phyloP scores from a whole-genome alignment of 148 eudicot genomes.

The Dysphania ambrosioides region DNA sequence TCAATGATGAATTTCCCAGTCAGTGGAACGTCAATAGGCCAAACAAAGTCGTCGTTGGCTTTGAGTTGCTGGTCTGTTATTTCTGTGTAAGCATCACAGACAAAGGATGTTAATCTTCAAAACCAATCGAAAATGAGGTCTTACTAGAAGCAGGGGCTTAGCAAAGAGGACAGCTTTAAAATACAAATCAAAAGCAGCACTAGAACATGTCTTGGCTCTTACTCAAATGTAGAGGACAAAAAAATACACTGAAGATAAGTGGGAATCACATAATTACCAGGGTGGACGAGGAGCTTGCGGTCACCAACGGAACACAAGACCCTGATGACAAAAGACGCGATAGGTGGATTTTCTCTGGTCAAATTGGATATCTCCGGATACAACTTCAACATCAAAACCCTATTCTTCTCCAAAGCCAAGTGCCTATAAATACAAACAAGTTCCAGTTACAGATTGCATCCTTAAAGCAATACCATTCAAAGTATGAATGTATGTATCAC shows the following conservation, averaged over 20 bases:
- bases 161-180: too few species aligned
- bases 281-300: slow-evolving; percentile 71
- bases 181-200: too few species aligned
- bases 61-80: slow-evolving; percentile 67
- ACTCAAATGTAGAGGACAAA: too few species aligned
- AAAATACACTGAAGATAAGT: too few species aligned
- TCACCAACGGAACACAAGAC: slow-evolving; percentile 50
- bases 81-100: slow-evolving; percentile 38
- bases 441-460: too few species aligned
- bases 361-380: slow-evolving; percentile 67
- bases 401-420: slow-evolving; percentile 72
- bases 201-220: too few species aligned
- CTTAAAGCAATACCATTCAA: too few species aligned
- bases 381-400: slow-evolving; percentile 55
- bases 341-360: slow-evolving; percentile 66
- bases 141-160: too few species aligned
- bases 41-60: slow-evolving; percentile 69
- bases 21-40: slow-evolving; percentile 75
- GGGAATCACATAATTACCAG: slow-evolving; percentile 40
- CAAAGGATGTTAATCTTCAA: neutral
- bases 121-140: neutral
- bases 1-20: slow-evolving; percentile 77
- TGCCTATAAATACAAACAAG: slow-evolving; percentile 56
- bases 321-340: slow-evolving; percentile 74
- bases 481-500: too few species aligned